Evolutionary conservation across 768 basidiomycete genomes (phyloP).

Genomic region (Pholiota molesta): DNA sequence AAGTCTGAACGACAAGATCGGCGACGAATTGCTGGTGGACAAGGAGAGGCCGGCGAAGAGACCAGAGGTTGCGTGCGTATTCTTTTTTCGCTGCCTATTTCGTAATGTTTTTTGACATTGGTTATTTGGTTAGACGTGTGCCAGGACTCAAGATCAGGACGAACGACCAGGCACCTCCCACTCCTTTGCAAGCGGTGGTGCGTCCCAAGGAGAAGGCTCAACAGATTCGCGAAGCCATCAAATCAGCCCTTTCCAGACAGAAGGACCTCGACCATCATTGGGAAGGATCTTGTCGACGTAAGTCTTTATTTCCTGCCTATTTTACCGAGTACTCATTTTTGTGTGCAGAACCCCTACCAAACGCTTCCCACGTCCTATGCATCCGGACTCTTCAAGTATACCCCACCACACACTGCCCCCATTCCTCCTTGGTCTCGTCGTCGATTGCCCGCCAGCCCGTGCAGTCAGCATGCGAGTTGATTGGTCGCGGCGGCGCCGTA

Average conservation of each 20-base stretch:
- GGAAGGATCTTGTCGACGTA: constrained; percentile 88
- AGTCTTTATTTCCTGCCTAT: constrained; percentile 22
- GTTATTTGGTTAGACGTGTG: constrained; percentile 37
- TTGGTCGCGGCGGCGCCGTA: constrained; percentile 82
- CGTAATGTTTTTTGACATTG: constrained; percentile 14
- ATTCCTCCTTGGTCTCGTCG: constrained; percentile 31
- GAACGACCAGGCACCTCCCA: constrained; percentile 41
- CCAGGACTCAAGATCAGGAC: constrained; percentile 58
- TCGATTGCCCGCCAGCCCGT: constrained; percentile 28
- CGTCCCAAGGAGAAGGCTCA: constrained; percentile 69
- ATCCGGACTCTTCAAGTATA: constrained; percentile 68
- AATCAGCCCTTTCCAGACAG: constrained; percentile 59
- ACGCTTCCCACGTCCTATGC: constrained; percentile 57
- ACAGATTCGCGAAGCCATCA: constrained; percentile 63
- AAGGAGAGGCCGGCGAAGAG: constrained; percentile 69
- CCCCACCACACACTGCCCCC: constrained; percentile 43
- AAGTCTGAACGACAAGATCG: constrained; percentile 57
- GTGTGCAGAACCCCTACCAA: constrained; percentile 69
- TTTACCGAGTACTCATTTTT: constrained; percentile 2
- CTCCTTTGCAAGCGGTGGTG: constrained; percentile 53
- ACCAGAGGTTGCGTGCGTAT: constrained; percentile 41
- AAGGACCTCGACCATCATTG: constrained; percentile 80
- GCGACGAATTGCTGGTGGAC: constrained; percentile 75
- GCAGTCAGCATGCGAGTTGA: constrained; percentile 77
- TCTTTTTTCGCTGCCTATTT: constrained; percentile 1